These are phyloP conservation scores for Ambispora gerdemannii DNA, from an alignment of 192 early-diverging fungal genomes.

Conservation along the genomic window DNA sequence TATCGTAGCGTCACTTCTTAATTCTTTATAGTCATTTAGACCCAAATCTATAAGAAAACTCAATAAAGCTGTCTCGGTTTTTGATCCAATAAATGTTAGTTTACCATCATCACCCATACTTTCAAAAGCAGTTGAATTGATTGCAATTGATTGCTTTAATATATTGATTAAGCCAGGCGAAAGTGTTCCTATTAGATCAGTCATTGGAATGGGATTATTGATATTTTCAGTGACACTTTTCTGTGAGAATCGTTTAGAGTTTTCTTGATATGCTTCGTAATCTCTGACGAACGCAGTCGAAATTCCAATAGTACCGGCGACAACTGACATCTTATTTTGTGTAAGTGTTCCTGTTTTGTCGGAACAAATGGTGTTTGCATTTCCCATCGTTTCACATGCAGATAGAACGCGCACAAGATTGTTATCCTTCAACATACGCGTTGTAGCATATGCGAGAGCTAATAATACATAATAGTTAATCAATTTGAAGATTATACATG, in stretches of 20 bases:
- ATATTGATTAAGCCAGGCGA: constrained; percentile 45
- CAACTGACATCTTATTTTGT: constrained; percentile 97
- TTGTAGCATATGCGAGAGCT: constrained; percentile 91
- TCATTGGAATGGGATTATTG: constrained; percentile 38
- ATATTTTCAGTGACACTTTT: no score
- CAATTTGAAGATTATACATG: no score
- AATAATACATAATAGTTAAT: constrained; percentile 6
- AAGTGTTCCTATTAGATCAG: constrained; percentile 45
- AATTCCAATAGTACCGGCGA: constrained; percentile 74
- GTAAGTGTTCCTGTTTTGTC: constrained; percentile 99
- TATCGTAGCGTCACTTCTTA: constrained; percentile 59
- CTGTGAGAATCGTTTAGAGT: no score
- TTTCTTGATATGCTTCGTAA: constrained; percentile 30
- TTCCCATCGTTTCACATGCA: constrained; percentile 98
- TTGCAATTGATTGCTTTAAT: constrained; percentile 68
- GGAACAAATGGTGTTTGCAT: constrained; percentile 96
- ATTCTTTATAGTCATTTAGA: constrained; percentile 56
- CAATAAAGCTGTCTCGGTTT: constrained; percentile 93
- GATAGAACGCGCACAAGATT: constrained; percentile 94
- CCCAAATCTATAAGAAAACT: constrained; percentile 68
- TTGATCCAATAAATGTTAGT: constrained; percentile 76
- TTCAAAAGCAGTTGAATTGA: constrained; percentile 81
- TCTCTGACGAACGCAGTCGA: constrained; percentile 41
- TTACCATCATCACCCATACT: constrained; percentile 44
- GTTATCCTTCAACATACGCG: constrained; percentile 94